Evolutionary conservation across 1,139 yeast species (phyloP).

Genomic region (Candida frijolesensis): DNA sequence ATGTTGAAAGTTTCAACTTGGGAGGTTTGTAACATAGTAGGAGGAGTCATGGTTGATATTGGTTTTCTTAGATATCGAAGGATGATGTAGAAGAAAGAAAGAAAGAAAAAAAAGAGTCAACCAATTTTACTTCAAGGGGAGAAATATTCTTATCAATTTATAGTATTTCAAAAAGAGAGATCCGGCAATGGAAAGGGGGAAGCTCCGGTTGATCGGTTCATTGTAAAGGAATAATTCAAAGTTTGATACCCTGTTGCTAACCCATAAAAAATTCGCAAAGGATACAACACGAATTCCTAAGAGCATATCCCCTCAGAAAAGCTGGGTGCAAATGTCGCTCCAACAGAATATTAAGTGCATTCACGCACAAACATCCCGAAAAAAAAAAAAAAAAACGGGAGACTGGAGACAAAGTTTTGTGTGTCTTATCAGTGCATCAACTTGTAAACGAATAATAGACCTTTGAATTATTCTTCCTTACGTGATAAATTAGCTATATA

Average conservation of each 20-base stretch:
- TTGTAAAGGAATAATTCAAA: not conserved
- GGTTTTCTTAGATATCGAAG: not conserved
- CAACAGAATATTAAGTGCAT: not conserved
- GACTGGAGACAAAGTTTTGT: not conserved
- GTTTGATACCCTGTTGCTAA: not conserved
- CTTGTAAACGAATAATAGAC: conserved; percentile 1
- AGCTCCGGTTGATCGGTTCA: not conserved
- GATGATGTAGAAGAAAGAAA: not conserved
- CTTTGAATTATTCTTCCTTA: not conserved
- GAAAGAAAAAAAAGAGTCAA: not conserved
- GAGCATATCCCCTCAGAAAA: not conserved
- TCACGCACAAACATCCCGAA: not conserved
- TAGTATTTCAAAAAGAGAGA: too few relatives aligned
- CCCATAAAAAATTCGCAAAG: not conserved
- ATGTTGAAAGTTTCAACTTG: conserved; percentile 15
- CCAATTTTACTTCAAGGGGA: not conserved
- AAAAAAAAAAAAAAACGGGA: not conserved
- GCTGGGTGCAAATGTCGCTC: not conserved
- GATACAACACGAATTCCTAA: not conserved
- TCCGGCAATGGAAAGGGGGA: not conserved
- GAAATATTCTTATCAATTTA: too few relatives aligned
- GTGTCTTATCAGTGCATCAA: not conserved
- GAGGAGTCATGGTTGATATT: conserved; percentile 33
- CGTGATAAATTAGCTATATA: not conserved
- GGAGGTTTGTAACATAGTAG: conserved; percentile 35